Base-by-base conservation (phyloP, 2,329 filamentous ascomycete species). In the Bipolaris oryzae region DNA sequence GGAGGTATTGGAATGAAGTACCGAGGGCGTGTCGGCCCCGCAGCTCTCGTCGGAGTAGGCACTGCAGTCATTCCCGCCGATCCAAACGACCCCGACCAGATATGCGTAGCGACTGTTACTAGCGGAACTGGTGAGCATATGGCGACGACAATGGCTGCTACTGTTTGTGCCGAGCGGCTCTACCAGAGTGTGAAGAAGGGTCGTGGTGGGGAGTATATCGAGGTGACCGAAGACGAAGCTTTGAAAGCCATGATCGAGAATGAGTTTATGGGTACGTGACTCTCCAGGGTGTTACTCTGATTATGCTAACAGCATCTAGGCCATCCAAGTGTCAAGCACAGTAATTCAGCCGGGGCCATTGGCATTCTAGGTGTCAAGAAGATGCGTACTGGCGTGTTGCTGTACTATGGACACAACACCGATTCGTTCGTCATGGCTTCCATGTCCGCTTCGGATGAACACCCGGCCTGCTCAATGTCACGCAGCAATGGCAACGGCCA, bases 1-100 rank as follows among this genome's bases (percentile, higher is more conserved):
- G 95, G 95, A 5, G 95, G 95, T 1, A 99, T 99, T 73, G 94
- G 95, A 25, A 97, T 99, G 94, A 99, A 99, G 74, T 93, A 96
- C 75, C 87, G 87, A 58, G 96, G 95, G 5, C 89, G 95, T 34
- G 85, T 96, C 61, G 96, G 95, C 0, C 95, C 95, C 31, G 96
- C 95, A 33, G 95, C 95, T 18, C 83, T 99, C 15, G 91, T 98
- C 13, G 94, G 95, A 7, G 87, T 98, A 50, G 95, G 95, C 53
- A 94, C 92, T 18, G 90, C 91, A 34, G 89, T 99, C 25, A 85
- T 97, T n/a, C 94, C 94, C 1, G 81, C 82, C 23, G 87, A 92
- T 60, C 80, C 85, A 1, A 82, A 85, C 28, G 93, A 97, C 70
- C 80, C 85, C 6, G 86, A 91, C 2, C 80, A 82, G 43, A 83